Base-by-base conservation (phyloP, 2,329 filamentous ascomycete genomes). In the Epichloe hybrida region DNA sequence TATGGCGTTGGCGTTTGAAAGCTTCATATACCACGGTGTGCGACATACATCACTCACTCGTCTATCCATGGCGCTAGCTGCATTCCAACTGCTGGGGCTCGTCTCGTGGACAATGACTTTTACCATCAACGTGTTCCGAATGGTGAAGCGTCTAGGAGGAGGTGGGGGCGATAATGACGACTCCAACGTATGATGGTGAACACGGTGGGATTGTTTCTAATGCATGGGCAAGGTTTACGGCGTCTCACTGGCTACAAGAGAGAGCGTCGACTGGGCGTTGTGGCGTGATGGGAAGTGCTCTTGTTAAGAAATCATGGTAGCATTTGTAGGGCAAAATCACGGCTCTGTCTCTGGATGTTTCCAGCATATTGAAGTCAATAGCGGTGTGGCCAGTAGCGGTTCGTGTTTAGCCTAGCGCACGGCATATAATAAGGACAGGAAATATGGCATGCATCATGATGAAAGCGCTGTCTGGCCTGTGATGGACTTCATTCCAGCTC, bases 81-180 rank as follows among this genome's bases (percentile, higher is more conserved):
- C 79, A 7, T 85, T 95, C 49, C 75, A 95, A 58, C 72, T 95
- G 48, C 74, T 95, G 52, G 88, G 87, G 9, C 73, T 96, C 52
- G 74, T 94, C 53, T 84, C 88, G n/a, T 97, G 91, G 91, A 77
- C 91, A 54, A 76, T 85, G 65, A 96, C 88, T 21, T 95, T 97
- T 68, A 80, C 84, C 47, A 83, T 96, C 52, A 95, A 88, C 67
- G 81, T 89, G 53, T 83, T 89, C 62, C 78, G 85, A 55, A 72
- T 81, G 37, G 79, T 84, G 36, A 77, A 82, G 58, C 73, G 77
- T 52, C 70, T 84, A 8, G 77, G 77, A 38, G 76, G 76, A 41
- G 71, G 73, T 50, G 76, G 77, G 50, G 76, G 49, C n/a, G 49
- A 51, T 21, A 36, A 34, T 23, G 43, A 53, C 39, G 52, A 49